These are phyloP conservation scores for Mycena indigotica DNA, from an alignment of 768 basidiomycete species.

Conservation along the genomic window DNA sequence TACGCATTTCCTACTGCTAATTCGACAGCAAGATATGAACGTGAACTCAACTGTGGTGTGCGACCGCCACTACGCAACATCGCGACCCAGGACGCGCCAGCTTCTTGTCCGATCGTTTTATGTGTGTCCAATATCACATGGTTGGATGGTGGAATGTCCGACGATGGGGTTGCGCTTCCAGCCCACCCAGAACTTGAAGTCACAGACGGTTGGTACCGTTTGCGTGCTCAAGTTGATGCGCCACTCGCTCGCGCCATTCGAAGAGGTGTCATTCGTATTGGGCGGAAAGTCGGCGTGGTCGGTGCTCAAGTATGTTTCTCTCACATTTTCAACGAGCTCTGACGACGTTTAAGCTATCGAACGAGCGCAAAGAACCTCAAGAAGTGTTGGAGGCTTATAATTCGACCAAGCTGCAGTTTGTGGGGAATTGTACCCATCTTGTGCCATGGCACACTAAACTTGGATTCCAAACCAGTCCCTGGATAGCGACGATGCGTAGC, in stretches of 20 bases:
- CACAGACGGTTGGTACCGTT: constrained; percentile 97
- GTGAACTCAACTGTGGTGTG: constrained; percentile 75
- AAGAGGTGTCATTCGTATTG: constrained; percentile 67
- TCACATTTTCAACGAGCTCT: too few relatives aligned
- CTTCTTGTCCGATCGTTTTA: constrained; percentile 80
- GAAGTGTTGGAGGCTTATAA: constrained; percentile 84
- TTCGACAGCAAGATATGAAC: constrained; percentile 68
- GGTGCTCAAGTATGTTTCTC: constrained; percentile 70
- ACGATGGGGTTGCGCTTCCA: constrained; percentile 39
- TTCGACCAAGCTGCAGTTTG: constrained; percentile 63
- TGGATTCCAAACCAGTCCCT: constrained; percentile 70
- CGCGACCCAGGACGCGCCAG: constrained; percentile 79
- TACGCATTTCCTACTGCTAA: neutral
- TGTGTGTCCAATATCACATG: constrained; percentile 77
- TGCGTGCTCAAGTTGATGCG: constrained; percentile 75
- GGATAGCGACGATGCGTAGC: constrained; percentile 75
- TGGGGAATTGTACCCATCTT: constrained; percentile 85
- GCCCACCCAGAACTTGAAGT: constrained; percentile 73
- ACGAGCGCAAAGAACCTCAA: constrained; percentile 71
- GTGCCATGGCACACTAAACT: constrained; percentile 88
- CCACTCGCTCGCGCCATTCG: constrained; percentile 71
- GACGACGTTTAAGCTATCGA: constrained; percentile 59
- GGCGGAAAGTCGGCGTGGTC: constrained; percentile 80
- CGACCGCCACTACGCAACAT: constrained; percentile 84
- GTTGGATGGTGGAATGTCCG: constrained; percentile 41